Evolutionary conservation across 2,329 filamentous ascomycete species (phyloP).

Genomic region (Epichloe glyceriae): DNA sequence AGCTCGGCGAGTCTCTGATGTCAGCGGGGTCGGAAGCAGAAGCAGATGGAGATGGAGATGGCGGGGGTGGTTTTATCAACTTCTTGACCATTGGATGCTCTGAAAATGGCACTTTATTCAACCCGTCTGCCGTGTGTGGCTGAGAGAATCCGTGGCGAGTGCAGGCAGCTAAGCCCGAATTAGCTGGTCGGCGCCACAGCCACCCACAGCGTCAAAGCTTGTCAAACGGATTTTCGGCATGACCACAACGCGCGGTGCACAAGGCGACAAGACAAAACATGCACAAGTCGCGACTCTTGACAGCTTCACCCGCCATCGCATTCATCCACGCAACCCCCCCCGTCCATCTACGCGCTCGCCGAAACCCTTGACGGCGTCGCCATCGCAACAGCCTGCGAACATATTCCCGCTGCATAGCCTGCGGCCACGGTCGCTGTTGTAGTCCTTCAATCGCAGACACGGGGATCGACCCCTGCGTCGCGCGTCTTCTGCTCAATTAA

Average conservation of each 20-base stretch:
- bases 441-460: neutral
- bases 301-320: constrained; percentile 1
- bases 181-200: neutral
- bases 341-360: neutral
- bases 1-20: constrained; percentile 5
- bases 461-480: neutral
- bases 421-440: neutral
- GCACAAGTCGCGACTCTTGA: neutral
- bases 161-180: neutral
- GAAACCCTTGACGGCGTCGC: neutral
- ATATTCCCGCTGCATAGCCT: neutral
- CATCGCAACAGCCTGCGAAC: neutral
- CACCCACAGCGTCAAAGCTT: neutral
- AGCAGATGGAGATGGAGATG: neutral
- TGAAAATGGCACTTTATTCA: too few relatives aligned
- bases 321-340: neutral
- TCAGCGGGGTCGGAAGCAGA: constrained; percentile 5
- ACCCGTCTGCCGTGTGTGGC: neutral
- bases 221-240: neutral
- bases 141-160: neutral
- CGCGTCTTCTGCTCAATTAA: neutral
- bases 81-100: neutral
- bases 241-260: neutral
- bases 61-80: neutral
- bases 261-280: neutral